Evolutionary conservation across 805 yeast genomes (phyloP), one percentile per base, ranked within the genome.

Genomic region (Ogataea thermomethanolica): DNA sequence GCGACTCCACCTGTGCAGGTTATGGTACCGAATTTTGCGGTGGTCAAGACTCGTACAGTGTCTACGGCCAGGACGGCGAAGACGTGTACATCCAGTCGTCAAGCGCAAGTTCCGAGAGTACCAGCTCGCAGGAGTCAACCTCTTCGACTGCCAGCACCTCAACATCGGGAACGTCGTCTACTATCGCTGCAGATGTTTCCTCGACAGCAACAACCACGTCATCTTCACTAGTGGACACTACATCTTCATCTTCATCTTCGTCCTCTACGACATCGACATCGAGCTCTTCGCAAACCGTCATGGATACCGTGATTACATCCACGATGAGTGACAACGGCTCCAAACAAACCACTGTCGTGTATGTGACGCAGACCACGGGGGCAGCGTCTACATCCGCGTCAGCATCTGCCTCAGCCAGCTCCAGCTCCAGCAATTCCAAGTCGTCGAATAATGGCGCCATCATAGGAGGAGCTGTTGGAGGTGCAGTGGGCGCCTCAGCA

Each of bases 21-120:
- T 87, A 72, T 61, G 74, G 77, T 8, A 31, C 49, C 3, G 83
- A 81, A 39, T 64, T 46, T 8, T 86, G 95, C 61, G 89, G 89
- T 49, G 64, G 71, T 15, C 51, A 58, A 22, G 67, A 63, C 45
- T 71, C 70, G 39, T 71, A 71, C 49, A 59, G 67, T 25, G 74
- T 79, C 12, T 77, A 65, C 45, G 61, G 70, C 7, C 62, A 66
- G 36, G 62, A 46, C 15, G 67, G 56, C 28, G 55, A 41, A 25
- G 44, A 39, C 22, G 46, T 31, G 22, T 35, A 30, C 15, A 34
- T 35, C 26, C 32, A 33, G 17, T 33, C 38, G n/a, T 23, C 44
- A 57, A 37, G 58, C 43, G 50, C 65, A 38, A 9, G 30, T 14
- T 17, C 20, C 20, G 20, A 17, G 20, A 17, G 40, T 40, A 25